These are phyloP conservation scores for Sporobolomyces roseus DNA, from an alignment of 768 basidiomycete genomes.

Conservation along the genomic window DNA sequence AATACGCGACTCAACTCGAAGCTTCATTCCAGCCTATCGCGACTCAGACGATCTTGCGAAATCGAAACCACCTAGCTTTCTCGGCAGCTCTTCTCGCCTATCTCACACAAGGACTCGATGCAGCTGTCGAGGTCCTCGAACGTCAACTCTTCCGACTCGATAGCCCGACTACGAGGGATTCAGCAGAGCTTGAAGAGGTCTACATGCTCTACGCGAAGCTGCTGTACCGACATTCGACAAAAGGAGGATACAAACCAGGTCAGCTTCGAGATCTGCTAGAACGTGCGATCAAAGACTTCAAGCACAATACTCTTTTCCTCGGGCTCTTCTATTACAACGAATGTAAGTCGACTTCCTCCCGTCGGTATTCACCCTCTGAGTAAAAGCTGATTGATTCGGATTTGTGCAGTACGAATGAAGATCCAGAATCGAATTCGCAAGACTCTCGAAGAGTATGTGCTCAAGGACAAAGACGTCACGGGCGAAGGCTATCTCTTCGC, in stretches of 20 bases:
- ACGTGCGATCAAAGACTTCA: constrained; percentile 47
- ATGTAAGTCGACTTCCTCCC: constrained; percentile 14
- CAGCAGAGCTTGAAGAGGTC: constrained; percentile 46
- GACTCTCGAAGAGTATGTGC: constrained; percentile 43
- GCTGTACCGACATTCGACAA: constrained; percentile 43
- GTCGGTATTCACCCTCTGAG: too few relatives aligned
- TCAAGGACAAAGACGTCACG: constrained; percentile 28
- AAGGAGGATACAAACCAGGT: constrained; percentile 43
- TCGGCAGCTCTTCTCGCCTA: constrained; percentile 45
- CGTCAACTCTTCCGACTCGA: constrained; percentile 40
- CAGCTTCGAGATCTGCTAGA: constrained; percentile 47
- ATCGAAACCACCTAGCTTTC: constrained; percentile 32
- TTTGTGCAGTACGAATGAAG: constrained; percentile 41
- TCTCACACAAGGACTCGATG: constrained; percentile 41
- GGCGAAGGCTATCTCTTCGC: constrained; percentile 45
- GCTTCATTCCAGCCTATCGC: constrained; percentile 26
- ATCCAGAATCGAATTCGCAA: constrained; percentile 49
- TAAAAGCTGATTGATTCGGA: not conserved
- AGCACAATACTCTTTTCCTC: constrained; percentile 50
- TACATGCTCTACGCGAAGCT: constrained; percentile 47
- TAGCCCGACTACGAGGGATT: constrained; percentile 8
- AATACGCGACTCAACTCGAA: constrained; percentile 23
- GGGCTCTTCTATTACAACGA: constrained; percentile 49
- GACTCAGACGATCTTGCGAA: constrained; percentile 23
- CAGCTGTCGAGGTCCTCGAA: constrained; percentile 41